Conservation (phyloP, 257 asterid genomes). For the Nicotiana attenuata region DNA sequence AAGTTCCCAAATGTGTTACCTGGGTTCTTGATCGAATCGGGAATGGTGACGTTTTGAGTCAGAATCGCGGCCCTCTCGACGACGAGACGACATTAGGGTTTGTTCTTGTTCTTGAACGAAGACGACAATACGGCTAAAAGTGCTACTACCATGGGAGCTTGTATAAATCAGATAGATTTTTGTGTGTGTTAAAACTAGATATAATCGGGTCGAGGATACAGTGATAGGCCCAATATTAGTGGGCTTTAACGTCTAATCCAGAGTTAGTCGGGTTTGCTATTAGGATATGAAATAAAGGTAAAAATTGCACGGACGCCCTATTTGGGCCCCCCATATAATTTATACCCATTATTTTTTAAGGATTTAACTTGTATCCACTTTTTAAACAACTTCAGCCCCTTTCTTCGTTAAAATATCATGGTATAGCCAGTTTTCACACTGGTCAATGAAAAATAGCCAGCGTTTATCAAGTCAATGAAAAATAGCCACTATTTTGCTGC, state of each 20-base stretch:
- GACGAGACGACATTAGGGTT: constrained; percentile 37
- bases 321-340: no score
- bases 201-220: background rate
- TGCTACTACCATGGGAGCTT: background rate
- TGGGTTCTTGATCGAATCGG: constrained; percentile 76
- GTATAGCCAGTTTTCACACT: no score
- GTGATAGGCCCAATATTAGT: background rate
- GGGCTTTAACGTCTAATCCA: background rate
- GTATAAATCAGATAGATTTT: background rate
- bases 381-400: no score
- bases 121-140: background rate
- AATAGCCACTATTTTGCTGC: no score
- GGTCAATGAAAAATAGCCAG: no score
- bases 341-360: no score
- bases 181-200: background rate
- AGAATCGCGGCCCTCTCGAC: constrained; percentile 59
- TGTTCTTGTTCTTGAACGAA: background rate
- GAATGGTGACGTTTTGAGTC: constrained; percentile 68
- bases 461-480: no score
- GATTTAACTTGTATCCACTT: no score
- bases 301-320: no score
- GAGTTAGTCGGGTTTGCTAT: background rate
- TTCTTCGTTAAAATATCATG: no score
- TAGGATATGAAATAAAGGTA: no score
- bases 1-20: constrained; percentile 27